Base-by-base conservation (phyloP, 2,329 filamentous ascomycete species). In the Colletotrichum incanum region DNA sequence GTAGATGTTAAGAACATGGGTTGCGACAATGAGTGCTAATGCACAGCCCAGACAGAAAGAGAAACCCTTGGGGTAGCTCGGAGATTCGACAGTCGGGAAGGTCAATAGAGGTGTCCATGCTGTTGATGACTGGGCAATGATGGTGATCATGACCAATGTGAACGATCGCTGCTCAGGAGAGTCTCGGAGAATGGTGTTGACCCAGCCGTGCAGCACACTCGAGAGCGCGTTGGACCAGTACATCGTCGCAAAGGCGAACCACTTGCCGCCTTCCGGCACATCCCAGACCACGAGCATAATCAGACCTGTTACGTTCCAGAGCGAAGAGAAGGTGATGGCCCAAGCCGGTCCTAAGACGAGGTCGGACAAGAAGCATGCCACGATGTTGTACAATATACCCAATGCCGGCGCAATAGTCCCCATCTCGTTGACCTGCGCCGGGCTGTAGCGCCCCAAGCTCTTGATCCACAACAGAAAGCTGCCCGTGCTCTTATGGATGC, bases 101-200 rank as follows among this genome's bases (percentile, higher is more conserved):
- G 85, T 84, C 5, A 90, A 76, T 6, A 90, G 74, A 3, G 84
- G 85, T 3, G 86, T 90, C 88, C 88, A 91, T 0, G 86, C 87
- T 81, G 64, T 89, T 84, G 45, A 88, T 79, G 2, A 86, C 87
- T 90, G 0, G 86, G 86, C 0, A 84, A 88, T 76, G 89, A 71
- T 70, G 16, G 71, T 71, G n/a, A 71, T 73, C 55, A 66, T 66
- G 50, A 71, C 71, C 31, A 70, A 54, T 4, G 71, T 73, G 41
- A 73, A 70, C 5, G 71, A 70, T 18, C 67, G 71, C 43, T 73
- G 66, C 39, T 73, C 67, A 2, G 66, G 66, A 8, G 60, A 70
- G 55, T 71, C 71, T 49, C 67, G 34, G 6, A 71, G 66, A 20
- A 73, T 73, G 34, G 66, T 71, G 41, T 70, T 71, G 34, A 71